Conservation (phyloP, 495 filamentous ascomycete species). For the Penicillium psychrofluorescens region DNA sequence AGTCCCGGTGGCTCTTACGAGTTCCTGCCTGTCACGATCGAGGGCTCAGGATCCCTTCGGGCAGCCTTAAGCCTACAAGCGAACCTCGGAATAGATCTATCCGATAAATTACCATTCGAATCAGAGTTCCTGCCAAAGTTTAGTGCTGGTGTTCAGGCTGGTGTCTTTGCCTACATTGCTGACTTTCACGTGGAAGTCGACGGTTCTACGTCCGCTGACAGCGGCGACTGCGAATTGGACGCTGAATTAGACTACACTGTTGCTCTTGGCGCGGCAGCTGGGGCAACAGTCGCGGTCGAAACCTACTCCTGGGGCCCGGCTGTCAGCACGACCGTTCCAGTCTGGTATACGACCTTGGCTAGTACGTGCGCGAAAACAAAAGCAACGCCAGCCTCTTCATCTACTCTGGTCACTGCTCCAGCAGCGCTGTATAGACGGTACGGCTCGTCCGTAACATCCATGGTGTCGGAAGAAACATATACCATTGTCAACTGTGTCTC, state of each 20-base stretch:
- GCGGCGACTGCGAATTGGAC: constrained; percentile 31
- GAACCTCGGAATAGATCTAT: constrained; percentile 28
- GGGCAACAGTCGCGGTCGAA: constrained; percentile 38
- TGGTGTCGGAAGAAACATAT: constrained; percentile 23
- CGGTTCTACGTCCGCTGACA: constrained; percentile 13
- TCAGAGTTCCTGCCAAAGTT: constrained; percentile 7
- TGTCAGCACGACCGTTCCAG: constrained; percentile 34
- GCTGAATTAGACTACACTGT: constrained; percentile 42
- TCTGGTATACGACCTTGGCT: constrained; percentile 47
- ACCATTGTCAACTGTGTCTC: constrained; percentile 32
- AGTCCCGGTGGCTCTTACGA: constrained; percentile 48
- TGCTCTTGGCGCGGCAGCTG: constrained; percentile 42
- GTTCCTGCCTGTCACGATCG: constrained; percentile 46
- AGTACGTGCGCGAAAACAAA: constrained; percentile 32
- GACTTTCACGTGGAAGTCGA: constrained; percentile 47
- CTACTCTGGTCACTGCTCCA: constrained; percentile 14
- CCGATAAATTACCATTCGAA: too few species aligned
- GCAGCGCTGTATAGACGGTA: constrained; percentile 5
- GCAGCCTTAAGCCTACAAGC: constrained; percentile 27
- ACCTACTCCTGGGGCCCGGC: constrained; percentile 42
- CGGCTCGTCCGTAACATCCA: constrained; percentile 27
- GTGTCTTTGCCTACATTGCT: constrained; percentile 42
- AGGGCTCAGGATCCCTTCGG: constrained; percentile 27
- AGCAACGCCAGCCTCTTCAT: constrained; percentile 7
- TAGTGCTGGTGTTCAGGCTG: constrained; percentile 37